Evolutionary conservation across 441 rosid genomes (phyloP).

Genomic region (Aleurites moluccanus): DNA sequence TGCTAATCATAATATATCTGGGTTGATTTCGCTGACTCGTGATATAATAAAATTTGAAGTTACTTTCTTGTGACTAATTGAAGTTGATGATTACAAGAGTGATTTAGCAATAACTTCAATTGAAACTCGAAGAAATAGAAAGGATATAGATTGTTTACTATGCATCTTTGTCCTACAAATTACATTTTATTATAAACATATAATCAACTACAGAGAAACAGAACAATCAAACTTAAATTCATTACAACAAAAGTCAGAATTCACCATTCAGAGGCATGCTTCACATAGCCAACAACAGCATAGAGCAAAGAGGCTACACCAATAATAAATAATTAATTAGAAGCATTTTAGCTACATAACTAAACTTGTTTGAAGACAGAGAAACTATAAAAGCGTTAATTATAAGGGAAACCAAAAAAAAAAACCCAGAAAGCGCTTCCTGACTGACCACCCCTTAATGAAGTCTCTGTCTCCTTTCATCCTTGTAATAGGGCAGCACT

Average conservation of each 20-base stretch:
- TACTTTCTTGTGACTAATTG: too few relatives aligned
- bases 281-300: constrained; percentile 75
- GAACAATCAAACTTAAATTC: not conserved
- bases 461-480: constrained; percentile 58
- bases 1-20: too few relatives aligned
- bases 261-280: constrained; percentile 39
- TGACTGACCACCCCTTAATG: constrained; percentile 57
- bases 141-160: too few relatives aligned
- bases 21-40: too few relatives aligned
- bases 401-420: too few relatives aligned
- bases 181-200: constrained; percentile 1
- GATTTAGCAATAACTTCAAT: too few relatives aligned
- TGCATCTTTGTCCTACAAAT: not conserved
- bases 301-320: constrained; percentile 55
- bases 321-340: not conserved
- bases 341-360: too few relatives aligned
- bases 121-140: too few relatives aligned
- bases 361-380: too few relatives aligned
- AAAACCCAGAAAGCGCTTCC: not conserved
- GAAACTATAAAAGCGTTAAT: too few relatives aligned
- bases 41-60: too few relatives aligned
- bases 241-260: not conserved
- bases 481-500: constrained; percentile 35
- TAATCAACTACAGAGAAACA: not conserved
- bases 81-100: too few relatives aligned